Evolutionary conservation across 257 asterid genomes (phyloP).

Genomic region (Thymus mandschuricus): DNA sequence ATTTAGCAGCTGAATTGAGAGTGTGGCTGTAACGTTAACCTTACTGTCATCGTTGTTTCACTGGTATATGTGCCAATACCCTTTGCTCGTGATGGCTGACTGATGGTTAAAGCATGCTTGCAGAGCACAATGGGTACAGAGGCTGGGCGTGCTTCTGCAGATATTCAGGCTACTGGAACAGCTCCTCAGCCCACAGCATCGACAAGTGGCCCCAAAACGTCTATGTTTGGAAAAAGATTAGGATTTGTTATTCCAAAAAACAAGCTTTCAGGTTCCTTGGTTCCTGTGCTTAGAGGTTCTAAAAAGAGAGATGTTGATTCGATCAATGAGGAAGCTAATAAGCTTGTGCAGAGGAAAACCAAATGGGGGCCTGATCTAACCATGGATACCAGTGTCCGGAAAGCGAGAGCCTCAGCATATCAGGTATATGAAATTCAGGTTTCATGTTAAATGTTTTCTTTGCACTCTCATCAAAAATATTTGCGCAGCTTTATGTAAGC

Average conservation of each 20-base stretch:
- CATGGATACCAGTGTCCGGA: slow-evolving; percentile 69
- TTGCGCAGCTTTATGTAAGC: background rate
- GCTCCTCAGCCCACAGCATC: slow-evolving; percentile 50
- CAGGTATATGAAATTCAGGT: slow-evolving; percentile 55
- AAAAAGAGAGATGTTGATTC: slow-evolving; percentile 63
- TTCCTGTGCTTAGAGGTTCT: slow-evolving; percentile 65
- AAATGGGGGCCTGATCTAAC: slow-evolving; percentile 93
- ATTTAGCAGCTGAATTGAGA: background rate
- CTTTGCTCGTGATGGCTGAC: slow-evolving; percentile 17
- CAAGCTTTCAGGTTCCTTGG: slow-evolving; percentile 81
- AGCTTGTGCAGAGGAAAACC: slow-evolving; percentile 69
- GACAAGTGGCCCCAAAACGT: slow-evolving; percentile 58
- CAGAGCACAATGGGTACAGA: slow-evolving; percentile 61
- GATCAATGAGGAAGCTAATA: slow-evolving; percentile 53
- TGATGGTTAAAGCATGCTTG: slow-evolving; percentile 32
- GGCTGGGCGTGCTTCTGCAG: slow-evolving; percentile 52
- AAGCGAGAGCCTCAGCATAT: slow-evolving; percentile 81
- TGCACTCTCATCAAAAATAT: background rate
- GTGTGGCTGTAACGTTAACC: background rate
- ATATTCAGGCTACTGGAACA: slow-evolving; percentile 45
- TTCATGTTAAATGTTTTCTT: slow-evolving; percentile 11
- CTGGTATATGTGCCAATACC: background rate
- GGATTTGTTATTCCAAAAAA: slow-evolving; percentile 95
- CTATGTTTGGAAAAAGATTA: slow-evolving; percentile 64
- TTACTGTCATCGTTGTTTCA: background rate